Evolutionary conservation across 768 basidiomycete species (phyloP).

Genomic region (Termitomyces sp.): DNA sequence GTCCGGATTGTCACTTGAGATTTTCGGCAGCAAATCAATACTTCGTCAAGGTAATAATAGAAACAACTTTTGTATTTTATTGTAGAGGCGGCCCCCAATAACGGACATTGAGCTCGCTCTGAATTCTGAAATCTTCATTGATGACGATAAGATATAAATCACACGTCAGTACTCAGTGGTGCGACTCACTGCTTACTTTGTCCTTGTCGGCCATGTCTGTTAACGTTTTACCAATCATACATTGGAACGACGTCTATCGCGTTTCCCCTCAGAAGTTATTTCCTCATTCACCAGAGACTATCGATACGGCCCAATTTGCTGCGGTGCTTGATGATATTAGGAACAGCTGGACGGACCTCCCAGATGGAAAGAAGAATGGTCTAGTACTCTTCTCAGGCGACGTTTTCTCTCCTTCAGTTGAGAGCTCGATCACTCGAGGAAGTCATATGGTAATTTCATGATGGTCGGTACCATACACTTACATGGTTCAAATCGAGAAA

Average conservation of each 20-base stretch:
- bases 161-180: too few species aligned
- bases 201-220: neutral
- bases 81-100: conserved; percentile 16
- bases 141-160: neutral
- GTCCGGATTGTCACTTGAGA: conserved; percentile 5
- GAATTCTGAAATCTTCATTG: too few species aligned
- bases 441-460: conserved; percentile 71
- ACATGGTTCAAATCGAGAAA: neutral
- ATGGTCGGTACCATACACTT: neutral
- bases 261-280: conserved; percentile 70
- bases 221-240: conserved; percentile 42
- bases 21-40: conserved; percentile 51
- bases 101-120: neutral
- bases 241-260: conserved; percentile 85
- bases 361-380: conserved; percentile 60
- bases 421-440: conserved; percentile 84
- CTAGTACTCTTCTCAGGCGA: conserved; percentile 87
- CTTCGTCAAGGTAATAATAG: conserved; percentile 63
- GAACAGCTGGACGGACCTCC: conserved; percentile 44
- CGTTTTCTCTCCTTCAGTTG: conserved; percentile 82
- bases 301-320: conserved; percentile 87
- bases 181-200: too few species aligned
- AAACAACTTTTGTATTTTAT: conserved; percentile 74
- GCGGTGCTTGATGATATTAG: conserved; percentile 63
- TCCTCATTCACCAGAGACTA: conserved; percentile 51